Percentiles rank a stretch among this genome's conserved stretches.
Evolutionary conservation across 2,329 filamentous ascomycete species (phyloP).

Genomic region (Daldinia sp.): DNA sequence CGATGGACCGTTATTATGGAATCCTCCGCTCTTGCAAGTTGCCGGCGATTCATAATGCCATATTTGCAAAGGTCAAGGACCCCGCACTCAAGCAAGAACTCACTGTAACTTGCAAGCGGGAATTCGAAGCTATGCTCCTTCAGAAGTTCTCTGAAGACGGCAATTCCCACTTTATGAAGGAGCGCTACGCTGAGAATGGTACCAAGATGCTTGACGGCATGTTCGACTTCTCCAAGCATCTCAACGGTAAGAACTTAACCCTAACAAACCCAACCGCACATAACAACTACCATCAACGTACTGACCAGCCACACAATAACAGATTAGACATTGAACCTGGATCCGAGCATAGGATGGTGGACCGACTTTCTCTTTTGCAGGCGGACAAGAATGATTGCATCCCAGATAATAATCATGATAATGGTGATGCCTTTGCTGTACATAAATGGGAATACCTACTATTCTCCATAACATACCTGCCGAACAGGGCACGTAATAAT

Average conservation of each 20-base stretch:
- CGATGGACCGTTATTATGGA: neutral
- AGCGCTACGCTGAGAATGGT: neutral
- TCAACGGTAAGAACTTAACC: neutral
- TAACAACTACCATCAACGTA: neutral
- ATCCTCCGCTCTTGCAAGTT: neutral
- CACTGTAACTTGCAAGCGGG: too few relatives aligned
- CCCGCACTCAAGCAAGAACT: too few relatives aligned
- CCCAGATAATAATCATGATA: neutral
- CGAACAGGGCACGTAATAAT: neutral
- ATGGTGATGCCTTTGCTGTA: neutral
- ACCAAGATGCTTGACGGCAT: neutral
- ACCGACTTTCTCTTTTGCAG: neutral
- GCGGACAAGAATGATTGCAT: neutral
- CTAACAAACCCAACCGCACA: neutral
- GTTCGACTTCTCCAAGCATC: neutral
- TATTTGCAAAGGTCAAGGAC: too few relatives aligned
- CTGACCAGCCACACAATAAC: constrained; percentile 13
- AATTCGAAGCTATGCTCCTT: too few relatives aligned
- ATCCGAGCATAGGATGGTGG: neutral
- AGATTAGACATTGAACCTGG: neutral
- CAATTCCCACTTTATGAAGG: neutral
- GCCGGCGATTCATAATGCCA: neutral
- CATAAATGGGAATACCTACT: constrained; percentile 18
- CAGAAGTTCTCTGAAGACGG: too few relatives aligned
- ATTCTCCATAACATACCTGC: neutral